Evolutionary conservation across 495 filamentous ascomycete species (phyloP), one percentile per base, ranked within the genome.

Genomic region (Aspergillus mulundensis): DNA sequence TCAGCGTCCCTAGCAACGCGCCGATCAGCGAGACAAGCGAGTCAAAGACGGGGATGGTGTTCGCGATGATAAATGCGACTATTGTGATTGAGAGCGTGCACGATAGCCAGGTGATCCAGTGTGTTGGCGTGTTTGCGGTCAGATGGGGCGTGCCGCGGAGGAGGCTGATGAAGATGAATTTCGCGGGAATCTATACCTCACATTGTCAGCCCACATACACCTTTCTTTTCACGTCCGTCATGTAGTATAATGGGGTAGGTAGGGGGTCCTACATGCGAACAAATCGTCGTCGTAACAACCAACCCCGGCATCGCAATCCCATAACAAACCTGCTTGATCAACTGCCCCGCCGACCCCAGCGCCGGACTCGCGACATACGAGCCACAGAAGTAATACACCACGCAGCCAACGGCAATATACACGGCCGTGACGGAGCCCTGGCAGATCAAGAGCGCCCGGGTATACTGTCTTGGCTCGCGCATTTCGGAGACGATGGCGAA

Each of bases 401-500:
- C 69, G 3, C 3, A 3, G 25, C 25, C 25, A 8, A 28, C 25
- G 25, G 25, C 25, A 3, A 28, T 3, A 8, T 28, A 28, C 25
- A 28, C 25, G 8, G 25, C 25, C 25, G 25, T 28, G 25, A 28
- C 25, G 25, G 4, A 3, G 25, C 25, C 25, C 25, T 28, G 25
- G 25, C 25, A 28, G 8, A 8, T 8, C 25, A 28, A 8, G 5
- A 89, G 71, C 6, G 86, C 75, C 66, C 81, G 81, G 40, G 69
- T 67, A 58, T 78, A 87, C 53, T 84, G 78, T 16, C 61, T 59
- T 0, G 85, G 86, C 0, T 83, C 79, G 57, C 84, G 82, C 81
- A 91, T 87, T 66, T 91, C 87, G 39, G 84, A 79, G 61, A 84
- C 84, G 65, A 90, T 86, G 38, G 74, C 76, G 71, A 89, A 87